Evolutionary conservation across 2,329 filamentous ascomycete species (phyloP).

Genomic region (Aaosphaeria pasadenensis): DNA sequence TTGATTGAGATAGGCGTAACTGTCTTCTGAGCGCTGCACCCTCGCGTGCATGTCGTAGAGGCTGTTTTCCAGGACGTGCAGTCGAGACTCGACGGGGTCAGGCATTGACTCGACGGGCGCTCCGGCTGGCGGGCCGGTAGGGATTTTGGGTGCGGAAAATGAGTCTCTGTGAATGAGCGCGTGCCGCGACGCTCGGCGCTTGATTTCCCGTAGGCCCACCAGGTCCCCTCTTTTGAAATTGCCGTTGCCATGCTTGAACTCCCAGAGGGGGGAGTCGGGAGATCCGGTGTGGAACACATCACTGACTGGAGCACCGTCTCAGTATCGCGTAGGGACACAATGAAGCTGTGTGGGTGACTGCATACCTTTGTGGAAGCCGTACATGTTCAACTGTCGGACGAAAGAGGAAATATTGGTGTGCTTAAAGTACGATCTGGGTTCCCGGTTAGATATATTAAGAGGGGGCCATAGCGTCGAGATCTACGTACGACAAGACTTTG

Average conservation of each 20-base stretch:
- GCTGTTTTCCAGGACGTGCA: constrained; percentile 74
- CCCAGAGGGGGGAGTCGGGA: constrained; percentile 92
- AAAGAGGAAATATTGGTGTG: constrained; percentile 99
- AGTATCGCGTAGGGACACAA: constrained; percentile 6
- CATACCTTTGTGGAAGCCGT: constrained; percentile 96
- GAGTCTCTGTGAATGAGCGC: constrained; percentile 89
- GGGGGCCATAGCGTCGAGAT: constrained; percentile 18
- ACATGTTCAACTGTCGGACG: constrained; percentile 98
- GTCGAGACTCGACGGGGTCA: constrained; percentile 73
- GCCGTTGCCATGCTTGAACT: constrained; percentile 97
- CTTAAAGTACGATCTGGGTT: constrained; percentile 89
- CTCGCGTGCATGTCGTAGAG: constrained; percentile 76
- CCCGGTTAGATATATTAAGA: constrained; percentile 26
- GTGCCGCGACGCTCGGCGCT: constrained; percentile 88
- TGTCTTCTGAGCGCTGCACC: constrained; percentile 80
- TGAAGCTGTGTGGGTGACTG: constrained; percentile 10
- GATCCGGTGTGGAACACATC: constrained; percentile 96
- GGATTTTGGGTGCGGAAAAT: constrained; percentile 69
- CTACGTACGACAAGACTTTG: constrained; percentile 88
- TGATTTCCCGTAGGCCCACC: constrained; percentile 88
- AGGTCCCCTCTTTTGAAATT: constrained; percentile 96
- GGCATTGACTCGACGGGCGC: constrained; percentile 81
- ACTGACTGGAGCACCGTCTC: constrained; percentile 64
- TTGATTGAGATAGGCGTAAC: constrained; percentile 71
- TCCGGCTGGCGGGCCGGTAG: constrained; percentile 72